phyloP scores from a whole-genome alignment of 164 flowering plant species.

The Vitis riparia region DNA sequence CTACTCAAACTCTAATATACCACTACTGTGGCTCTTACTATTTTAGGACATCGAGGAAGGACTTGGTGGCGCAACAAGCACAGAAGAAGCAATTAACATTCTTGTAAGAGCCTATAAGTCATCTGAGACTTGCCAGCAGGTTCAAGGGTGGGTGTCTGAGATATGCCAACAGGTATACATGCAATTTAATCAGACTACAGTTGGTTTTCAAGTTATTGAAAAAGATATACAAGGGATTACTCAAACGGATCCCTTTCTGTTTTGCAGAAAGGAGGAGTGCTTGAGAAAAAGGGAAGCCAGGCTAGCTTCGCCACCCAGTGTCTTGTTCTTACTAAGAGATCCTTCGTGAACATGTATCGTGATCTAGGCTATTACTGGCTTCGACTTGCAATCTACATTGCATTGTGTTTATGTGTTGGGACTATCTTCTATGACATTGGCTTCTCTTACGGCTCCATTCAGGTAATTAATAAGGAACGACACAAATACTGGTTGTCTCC shows the following conservation, averaged over 20 bases:
- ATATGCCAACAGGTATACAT: constrained; percentile 32
- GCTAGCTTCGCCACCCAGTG: constrained; percentile 32
- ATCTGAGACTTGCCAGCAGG: constrained; percentile 31
- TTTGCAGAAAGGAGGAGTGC: constrained; percentile 6
- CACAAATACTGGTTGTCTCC: neutral
- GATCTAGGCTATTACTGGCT: constrained; percentile 45
- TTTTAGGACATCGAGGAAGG: constrained; percentile 38
- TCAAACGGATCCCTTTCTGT: neutral
- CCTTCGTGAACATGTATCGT: constrained; percentile 36
- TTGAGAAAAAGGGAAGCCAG: constrained; percentile 23
- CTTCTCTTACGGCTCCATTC: constrained; percentile 14
- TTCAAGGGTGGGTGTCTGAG: constrained; percentile 21
- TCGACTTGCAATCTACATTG: constrained; percentile 27
- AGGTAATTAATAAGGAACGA: neutral
- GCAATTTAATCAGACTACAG: neutral
- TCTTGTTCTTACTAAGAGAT: constrained; percentile 30
- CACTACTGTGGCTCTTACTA: too few species aligned
- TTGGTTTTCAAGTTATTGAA: neutral
- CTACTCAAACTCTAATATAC: neutral
- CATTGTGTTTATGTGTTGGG: constrained; percentile 19
- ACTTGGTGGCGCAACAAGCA: constrained; percentile 13
- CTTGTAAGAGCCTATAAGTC: constrained; percentile 49
- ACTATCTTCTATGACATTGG: constrained; percentile 20
- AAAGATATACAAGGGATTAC: too few species aligned
- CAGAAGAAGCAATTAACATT: constrained; percentile 42